Base-by-base conservation (phyloP, 805 yeast species). In the Kregervanrija fluxuum region DNA sequence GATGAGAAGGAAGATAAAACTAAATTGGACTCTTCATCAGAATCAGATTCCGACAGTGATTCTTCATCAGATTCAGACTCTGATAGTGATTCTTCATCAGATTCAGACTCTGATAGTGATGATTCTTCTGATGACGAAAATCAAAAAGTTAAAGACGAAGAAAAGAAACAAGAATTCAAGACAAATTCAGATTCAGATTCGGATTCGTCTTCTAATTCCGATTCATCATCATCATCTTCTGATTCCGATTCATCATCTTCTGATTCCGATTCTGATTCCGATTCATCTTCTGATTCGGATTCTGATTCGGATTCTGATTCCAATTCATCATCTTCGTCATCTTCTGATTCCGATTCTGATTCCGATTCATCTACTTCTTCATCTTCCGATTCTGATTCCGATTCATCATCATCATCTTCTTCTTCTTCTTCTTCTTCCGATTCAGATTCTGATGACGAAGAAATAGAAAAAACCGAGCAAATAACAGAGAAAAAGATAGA, bases 401-500 rank as follows among this genome's bases (percentile, higher is more conserved):
- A 43, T 13, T 41, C 36, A 12, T 39, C 48, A n/a, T 17, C 22
- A 17, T n/a, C 22, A 17, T 17, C 22, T 17, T 8, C 44, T 37
- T 17, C 22, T 17, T 17, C 22, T 3, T 17, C 22, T 36, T 46
- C 48, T 3, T 39, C 48, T n/a, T 17, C 22, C 3, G 59, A 50
- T 38, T 38, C 49, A n/a, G 58, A 49, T 33, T 47, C 53, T 38
- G 62, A 52, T 31, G 43, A 47, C 2, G 11, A 33, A 4, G 48
- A 40, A 14, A 31, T 45, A 34, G 33, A 22, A 35, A 32, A 32
- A 5, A 8, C 28, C 8, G 28, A 11, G 13, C 34, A 22, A 22
- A 22, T 22, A 22, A 6, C 28, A 22, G 28, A 22, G 28, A 6
- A 22, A 22, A 22, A 4, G 28, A 22, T 22, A 22, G 28, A 22